Percentiles rank a stretch among this genome's conserved stretches.
phyloP scores from a whole-genome alignment of 2,329 filamentous ascomycete genomes.

The Penicillium sp. region DNA sequence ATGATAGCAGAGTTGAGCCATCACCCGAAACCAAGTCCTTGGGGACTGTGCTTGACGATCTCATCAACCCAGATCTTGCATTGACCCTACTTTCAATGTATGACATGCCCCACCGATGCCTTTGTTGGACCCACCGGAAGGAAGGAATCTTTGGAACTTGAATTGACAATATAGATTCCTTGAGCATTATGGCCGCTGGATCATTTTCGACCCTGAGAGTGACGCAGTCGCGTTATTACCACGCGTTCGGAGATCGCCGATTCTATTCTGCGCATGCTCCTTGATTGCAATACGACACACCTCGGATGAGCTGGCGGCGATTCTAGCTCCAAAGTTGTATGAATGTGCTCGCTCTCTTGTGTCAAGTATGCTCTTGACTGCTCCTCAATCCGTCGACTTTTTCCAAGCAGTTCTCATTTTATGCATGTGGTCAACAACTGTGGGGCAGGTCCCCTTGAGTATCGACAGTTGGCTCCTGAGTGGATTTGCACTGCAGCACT shows the following conservation, averaged over 20 bases:
- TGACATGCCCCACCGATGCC: neutral
- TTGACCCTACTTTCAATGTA: constrained; percentile 33
- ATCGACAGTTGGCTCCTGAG: constrained; percentile 51
- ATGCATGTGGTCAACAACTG: constrained; percentile 51
- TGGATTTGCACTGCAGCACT: constrained; percentile 48
- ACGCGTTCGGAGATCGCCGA: constrained; percentile 39
- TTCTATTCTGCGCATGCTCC: constrained; percentile 44
- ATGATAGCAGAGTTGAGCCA: constrained; percentile 13
- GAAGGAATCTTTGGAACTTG: neutral
- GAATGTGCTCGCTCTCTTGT: constrained; percentile 34
- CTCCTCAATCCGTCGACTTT: constrained; percentile 47
- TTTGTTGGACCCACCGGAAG: neutral
- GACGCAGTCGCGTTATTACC: constrained; percentile 32
- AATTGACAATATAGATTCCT: constrained; percentile 33
- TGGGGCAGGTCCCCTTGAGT: constrained; percentile 47
- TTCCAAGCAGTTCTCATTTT: constrained; percentile 49
- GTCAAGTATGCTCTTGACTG: constrained; percentile 35
- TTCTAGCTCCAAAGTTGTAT: constrained; percentile 43
- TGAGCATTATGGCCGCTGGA: constrained; percentile 48
- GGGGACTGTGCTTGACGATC: constrained; percentile 18
- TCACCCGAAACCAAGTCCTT: constrained; percentile 16
- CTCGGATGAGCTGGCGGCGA: constrained; percentile 40
- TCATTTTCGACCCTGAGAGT: constrained; percentile 36
- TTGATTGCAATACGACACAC: constrained; percentile 48
- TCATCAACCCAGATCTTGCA: constrained; percentile 26